These are phyloP conservation scores for Suillus cothurnatus DNA, from an alignment of 768 basidiomycete species.

Conservation along the genomic window DNA sequence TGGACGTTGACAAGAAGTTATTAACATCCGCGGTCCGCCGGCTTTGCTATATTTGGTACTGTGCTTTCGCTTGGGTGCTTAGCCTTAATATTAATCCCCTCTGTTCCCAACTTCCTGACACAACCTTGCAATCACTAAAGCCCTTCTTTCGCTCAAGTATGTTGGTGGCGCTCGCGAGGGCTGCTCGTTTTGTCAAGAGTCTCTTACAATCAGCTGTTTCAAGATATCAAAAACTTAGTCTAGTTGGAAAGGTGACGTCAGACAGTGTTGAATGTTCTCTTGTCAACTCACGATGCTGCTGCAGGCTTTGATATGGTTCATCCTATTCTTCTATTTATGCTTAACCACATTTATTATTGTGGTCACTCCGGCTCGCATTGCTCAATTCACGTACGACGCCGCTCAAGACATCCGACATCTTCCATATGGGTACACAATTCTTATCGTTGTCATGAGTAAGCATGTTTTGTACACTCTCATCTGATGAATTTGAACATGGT, in stretches of 20 bases:
- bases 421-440: constrained; percentile 62
- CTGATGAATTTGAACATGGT: constrained; percentile 37
- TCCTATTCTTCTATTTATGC: constrained; percentile 57
- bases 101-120: not conserved
- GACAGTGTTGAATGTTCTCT: not conserved
- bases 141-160: not conserved
- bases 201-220: constrained; percentile 25
- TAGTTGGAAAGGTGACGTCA: constrained; percentile 54
- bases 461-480: constrained; percentile 59
- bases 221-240: constrained; percentile 52
- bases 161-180: not conserved
- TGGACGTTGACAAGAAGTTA: too few species aligned
- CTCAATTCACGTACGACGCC: constrained; percentile 70
- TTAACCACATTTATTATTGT: constrained; percentile 46
- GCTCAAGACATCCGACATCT: constrained; percentile 61
- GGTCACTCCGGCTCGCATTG: constrained; percentile 65
- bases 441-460: constrained; percentile 56
- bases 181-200: constrained; percentile 29
- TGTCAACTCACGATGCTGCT: constrained; percentile 2
- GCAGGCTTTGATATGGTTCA: constrained; percentile 61
- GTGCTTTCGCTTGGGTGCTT: not conserved
- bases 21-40: not conserved
- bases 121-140: constrained; percentile 23
- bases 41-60: not conserved
- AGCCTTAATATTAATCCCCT: not conserved